Percentiles rank a stretch among this genome's conserved stretches.
Evolutionary conservation across 768 basidiomycete genomes (phyloP).

Genomic region (Boletus rex-veris): DNA sequence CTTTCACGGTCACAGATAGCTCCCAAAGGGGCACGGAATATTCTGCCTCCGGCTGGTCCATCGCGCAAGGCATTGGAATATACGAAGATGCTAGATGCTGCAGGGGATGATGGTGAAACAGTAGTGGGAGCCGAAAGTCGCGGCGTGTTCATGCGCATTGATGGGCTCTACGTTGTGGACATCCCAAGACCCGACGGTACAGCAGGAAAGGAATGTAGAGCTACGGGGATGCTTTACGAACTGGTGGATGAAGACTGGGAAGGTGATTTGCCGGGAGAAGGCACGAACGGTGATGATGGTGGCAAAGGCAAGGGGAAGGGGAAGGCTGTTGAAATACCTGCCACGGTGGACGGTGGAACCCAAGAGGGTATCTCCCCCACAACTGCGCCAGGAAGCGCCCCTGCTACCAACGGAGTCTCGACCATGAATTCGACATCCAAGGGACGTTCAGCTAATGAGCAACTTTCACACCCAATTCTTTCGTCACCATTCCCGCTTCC

Average conservation of each 20-base stretch:
- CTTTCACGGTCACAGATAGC: conserved; percentile 63
- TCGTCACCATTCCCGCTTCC: conserved; percentile 48
- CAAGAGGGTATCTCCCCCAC: not conserved
- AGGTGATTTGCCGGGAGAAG: conserved; percentile 27
- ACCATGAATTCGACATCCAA: conserved; percentile 11
- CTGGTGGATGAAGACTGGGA: conserved; percentile 75
- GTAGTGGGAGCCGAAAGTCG: conserved; percentile 35
- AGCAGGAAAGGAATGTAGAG: conserved; percentile 54
- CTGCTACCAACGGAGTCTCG: conserved; percentile 14
- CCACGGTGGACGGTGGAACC: conserved; percentile 3
- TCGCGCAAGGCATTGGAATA: conserved; percentile 32
- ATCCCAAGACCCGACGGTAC: conserved; percentile 39
- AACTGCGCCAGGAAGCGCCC: conserved; percentile 16
- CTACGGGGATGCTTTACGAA: conserved; percentile 74
- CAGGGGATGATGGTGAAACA: conserved; percentile 3
- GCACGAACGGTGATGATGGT: conserved; percentile 1
- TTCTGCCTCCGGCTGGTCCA: conserved; percentile 62
- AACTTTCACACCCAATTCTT: conserved; percentile 37
- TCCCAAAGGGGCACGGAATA: conserved; percentile 57
- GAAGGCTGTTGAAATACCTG: conserved; percentile 29
- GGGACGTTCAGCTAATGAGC: conserved; percentile 23
- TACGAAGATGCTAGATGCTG: conserved; percentile 11
- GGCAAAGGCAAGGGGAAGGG: conserved; percentile 34
- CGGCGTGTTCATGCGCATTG: conserved; percentile 70
- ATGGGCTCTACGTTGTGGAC: conserved; percentile 64